phyloP scores from a whole-genome alignment of 164 flowering plant species.

The Macadamia tetraphylla region DNA sequence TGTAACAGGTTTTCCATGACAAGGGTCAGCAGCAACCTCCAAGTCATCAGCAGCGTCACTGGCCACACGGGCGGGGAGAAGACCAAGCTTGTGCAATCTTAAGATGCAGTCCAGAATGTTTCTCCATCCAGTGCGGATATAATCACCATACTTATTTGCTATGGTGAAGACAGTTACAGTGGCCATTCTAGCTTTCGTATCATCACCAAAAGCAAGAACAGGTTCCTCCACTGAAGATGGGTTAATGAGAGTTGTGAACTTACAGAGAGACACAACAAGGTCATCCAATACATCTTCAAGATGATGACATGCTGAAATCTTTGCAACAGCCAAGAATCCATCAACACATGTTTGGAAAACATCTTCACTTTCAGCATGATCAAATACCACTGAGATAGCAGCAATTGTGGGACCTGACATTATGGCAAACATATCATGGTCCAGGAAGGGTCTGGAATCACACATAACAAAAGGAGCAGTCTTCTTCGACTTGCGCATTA shows the following conservation, averaged over 20 bases:
- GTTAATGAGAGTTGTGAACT: slow-evolving; percentile 33
- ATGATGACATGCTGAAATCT: slow-evolving; percentile 40
- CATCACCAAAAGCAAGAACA: slow-evolving; percentile 32
- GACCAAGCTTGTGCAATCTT: slow-evolving; percentile 39
- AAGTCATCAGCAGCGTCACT: slow-evolving; percentile 28
- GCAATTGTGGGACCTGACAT: slow-evolving; percentile 45
- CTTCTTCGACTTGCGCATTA: slow-evolving; percentile 30
- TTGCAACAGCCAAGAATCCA: slow-evolving; percentile 40
- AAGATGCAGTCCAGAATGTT: slow-evolving; percentile 38
- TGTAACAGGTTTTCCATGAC: slow-evolving; percentile 22
- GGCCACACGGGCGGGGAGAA: slow-evolving; percentile 32
- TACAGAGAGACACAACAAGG: slow-evolving; percentile 37
- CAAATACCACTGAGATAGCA: slow-evolving; percentile 40
- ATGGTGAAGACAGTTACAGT: slow-evolving; percentile 34
- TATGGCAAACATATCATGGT: slow-evolving; percentile 39
- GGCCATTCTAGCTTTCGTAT: slow-evolving; percentile 39
- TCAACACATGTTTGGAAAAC: slow-evolving; percentile 32
- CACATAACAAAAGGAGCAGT: slow-evolving; percentile 32
- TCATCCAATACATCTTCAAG: slow-evolving; percentile 40
- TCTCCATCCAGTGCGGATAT: slow-evolving; percentile 39
- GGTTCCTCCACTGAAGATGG: slow-evolving; percentile 31
- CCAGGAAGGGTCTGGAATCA: slow-evolving; percentile 29
- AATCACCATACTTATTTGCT: slow-evolving; percentile 35
- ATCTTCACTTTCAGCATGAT: slow-evolving; percentile 34
- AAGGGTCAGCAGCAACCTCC: slow-evolving; percentile 22